phyloP scores from a whole-genome alignment of 805 yeast genomes.

The Yamadazyma paraphyllophila region DNA sequence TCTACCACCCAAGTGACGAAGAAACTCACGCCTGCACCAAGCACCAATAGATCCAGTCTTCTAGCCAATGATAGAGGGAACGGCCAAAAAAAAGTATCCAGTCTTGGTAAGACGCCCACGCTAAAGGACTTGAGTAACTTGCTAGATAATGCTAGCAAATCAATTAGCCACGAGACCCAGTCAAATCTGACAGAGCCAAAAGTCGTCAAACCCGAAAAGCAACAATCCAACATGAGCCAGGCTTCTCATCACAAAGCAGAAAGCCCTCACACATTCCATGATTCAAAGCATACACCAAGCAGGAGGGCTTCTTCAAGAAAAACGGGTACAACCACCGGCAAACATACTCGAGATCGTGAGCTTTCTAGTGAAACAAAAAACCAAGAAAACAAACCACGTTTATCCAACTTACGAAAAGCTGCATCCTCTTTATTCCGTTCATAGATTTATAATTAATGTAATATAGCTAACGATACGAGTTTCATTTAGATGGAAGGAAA shows the following conservation, averaged over 20 bases:
- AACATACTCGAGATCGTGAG: neutral
- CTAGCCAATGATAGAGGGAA: neutral
- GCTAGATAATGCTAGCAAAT: neutral
- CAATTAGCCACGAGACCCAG: neutral
- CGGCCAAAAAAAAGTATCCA: neutral
- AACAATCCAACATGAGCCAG: neutral
- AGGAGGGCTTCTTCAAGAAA: neutral
- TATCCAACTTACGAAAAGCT: constrained; percentile 1
- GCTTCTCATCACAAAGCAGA: neutral
- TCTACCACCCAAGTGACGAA: constrained; percentile 21
- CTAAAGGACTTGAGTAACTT: constrained; percentile 1
- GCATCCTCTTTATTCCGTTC: constrained; percentile 1
- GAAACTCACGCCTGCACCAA: neutral
- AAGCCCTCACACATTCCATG: neutral
- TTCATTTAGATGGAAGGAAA: neutral
- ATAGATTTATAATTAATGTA: neutral
- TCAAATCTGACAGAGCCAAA: neutral
- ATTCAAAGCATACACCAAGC: too few species aligned
- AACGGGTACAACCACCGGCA: neutral
- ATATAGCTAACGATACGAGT: neutral
- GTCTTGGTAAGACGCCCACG: neutral
- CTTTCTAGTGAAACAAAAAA: neutral
- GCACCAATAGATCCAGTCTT: neutral
- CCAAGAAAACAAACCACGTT: neutral
- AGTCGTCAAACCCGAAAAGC: neutral